Percentiles rank a stretch among this genome's conserved stretches.
phyloP scores from a whole-genome alignment of 208 protist genomes.

The Trypanosoma brucei region DNA sequence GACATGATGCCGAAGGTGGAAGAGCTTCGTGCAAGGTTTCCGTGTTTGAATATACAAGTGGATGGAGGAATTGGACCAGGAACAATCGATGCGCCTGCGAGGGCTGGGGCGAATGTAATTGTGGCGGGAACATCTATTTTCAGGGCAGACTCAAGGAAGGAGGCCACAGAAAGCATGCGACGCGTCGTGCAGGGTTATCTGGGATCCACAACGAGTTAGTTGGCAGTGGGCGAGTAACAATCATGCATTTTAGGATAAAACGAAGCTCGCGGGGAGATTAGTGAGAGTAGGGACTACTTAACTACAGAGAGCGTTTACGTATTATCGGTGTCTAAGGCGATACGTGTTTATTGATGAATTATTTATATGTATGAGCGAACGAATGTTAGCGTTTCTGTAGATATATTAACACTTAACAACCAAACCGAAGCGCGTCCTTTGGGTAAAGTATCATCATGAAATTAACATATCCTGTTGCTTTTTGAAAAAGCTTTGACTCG shows the following conservation, averaged over 20 bases:
- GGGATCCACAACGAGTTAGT: neutral
- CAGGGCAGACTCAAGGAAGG: conserved; percentile 45
- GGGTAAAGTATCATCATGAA: too few species aligned
- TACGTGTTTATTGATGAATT: too few species aligned
- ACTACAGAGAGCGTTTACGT: too few species aligned
- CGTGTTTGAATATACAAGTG: conserved; percentile 96
- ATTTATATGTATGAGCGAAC: too few species aligned
- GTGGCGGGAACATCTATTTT: conserved; percentile 98
- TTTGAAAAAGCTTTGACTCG: too few species aligned
- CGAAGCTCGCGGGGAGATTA: too few species aligned
- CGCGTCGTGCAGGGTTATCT: conserved; percentile 33
- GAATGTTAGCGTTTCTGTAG: too few species aligned
- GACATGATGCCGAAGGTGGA: conserved; percentile 97
- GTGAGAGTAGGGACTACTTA: too few species aligned
- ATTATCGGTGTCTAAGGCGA: too few species aligned
- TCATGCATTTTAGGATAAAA: neutral
- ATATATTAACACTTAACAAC: too few species aligned
- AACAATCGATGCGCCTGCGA: conserved; percentile 91
- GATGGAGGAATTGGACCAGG: conserved; percentile 95
- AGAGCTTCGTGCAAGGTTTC: conserved; percentile 74
- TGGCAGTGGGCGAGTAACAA: conserved; percentile 1
- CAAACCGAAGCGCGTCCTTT: too few species aligned
- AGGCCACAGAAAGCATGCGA: conserved; percentile 45
- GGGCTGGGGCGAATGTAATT: conserved; percentile 97
- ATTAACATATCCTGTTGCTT: too few species aligned